Percentiles rank a stretch among this genome's conserved stretches.
Evolutionary conservation across 2,329 filamentous ascomycete species (phyloP).

Genomic region (Exophiala lecanii-corni): DNA sequence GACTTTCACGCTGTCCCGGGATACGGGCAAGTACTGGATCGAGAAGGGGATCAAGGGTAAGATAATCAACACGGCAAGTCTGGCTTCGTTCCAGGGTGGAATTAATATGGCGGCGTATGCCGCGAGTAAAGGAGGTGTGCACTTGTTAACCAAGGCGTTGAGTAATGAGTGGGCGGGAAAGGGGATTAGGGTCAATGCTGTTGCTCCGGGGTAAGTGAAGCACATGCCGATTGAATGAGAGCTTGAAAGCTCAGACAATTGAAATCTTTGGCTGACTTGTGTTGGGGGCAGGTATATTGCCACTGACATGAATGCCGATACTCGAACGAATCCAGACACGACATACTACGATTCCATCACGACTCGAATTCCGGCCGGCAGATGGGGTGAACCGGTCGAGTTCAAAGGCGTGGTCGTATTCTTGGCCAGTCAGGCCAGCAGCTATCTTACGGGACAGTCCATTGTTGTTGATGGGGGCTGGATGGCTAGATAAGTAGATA

Average conservation of each 20-base stretch:
- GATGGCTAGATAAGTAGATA: constrained; percentile 18
- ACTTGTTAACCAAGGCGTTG: constrained; percentile 76
- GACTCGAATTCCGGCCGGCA: constrained; percentile 13
- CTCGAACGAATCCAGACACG: constrained; percentile 1
- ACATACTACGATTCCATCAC: constrained; percentile 5
- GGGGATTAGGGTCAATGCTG: constrained; percentile 77
- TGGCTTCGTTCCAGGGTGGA: constrained; percentile 73
- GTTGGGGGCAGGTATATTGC: constrained; percentile 12
- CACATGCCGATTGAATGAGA: too few relatives aligned
- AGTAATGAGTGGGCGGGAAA: constrained; percentile 76
- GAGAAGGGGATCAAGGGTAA: constrained; percentile 52
- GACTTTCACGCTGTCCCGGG: constrained; percentile 34
- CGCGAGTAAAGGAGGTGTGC: constrained; percentile 76
- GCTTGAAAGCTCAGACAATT: background rate
- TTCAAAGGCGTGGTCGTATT: constrained; percentile 15
- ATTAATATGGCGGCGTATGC: constrained; percentile 77
- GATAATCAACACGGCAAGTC: constrained; percentile 63
- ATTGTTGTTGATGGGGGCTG: constrained; percentile 15
- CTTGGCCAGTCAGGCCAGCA: constrained; percentile 12
- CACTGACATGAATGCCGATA: constrained; percentile 17
- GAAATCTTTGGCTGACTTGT: constrained; percentile 8
- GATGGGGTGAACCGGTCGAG: constrained; percentile 18
- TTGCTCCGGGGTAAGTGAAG: constrained; percentile 69
- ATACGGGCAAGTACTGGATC: constrained; percentile 47
- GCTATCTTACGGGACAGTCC: constrained; percentile 17